Conservation (phyloP, 163 green algal species). For the Chloromonas sp. region DNA sequence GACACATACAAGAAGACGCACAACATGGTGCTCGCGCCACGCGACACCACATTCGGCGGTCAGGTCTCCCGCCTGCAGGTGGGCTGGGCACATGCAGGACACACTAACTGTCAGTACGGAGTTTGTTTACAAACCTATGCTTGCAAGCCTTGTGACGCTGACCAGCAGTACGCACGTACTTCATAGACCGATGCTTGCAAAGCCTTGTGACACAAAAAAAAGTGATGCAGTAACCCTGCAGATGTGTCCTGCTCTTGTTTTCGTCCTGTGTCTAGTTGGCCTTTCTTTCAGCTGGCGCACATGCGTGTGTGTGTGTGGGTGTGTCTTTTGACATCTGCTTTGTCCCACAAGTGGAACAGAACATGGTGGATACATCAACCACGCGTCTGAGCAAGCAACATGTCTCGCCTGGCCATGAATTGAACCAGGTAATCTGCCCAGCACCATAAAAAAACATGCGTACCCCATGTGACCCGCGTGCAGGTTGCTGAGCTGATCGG, state of each 20-base stretch:
- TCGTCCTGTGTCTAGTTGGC: not conserved
- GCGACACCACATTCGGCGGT: constrained; percentile 82
- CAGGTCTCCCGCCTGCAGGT: constrained; percentile 75
- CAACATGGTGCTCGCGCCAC: constrained; percentile 69
- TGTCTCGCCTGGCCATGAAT: too few species aligned
- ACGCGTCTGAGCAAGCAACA: too few species aligned
- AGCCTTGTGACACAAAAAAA: too few species aligned
- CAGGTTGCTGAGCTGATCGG: constrained; percentile 66
- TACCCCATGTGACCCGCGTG: not conserved
- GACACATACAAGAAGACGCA: constrained; percentile 88
- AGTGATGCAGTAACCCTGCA: not conserved
- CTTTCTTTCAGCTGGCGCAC: too few species aligned
- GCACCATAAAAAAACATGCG: too few species aligned
- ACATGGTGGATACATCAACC: too few species aligned
- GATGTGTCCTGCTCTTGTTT: not conserved
- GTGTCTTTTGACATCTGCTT: not conserved
- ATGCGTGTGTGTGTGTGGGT: not conserved
- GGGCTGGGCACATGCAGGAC: not conserved
- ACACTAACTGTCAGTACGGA: not conserved
- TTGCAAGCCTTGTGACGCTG: not conserved
- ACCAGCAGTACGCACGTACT: not conserved
- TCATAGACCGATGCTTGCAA: too few species aligned
- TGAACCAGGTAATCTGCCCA: too few species aligned
- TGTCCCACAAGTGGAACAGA: too few species aligned
- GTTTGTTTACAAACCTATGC: not conserved